Percentiles rank a stretch among this genome's conserved stretches.
Conservation (phyloP, 345 rosid genomes). For the Ceriops decandra region DNA sequence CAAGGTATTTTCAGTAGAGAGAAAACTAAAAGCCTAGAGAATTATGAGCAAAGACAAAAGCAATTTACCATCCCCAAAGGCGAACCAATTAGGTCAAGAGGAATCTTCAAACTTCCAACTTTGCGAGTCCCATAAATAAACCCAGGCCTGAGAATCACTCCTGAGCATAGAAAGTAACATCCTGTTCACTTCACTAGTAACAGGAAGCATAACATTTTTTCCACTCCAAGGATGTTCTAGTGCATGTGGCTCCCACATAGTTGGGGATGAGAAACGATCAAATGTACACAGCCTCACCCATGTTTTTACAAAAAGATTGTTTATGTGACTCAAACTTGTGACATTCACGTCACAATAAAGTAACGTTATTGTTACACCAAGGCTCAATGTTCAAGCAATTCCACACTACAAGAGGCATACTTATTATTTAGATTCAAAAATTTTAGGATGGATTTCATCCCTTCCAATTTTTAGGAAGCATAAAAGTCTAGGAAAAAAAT, state of each 20-base stretch:
- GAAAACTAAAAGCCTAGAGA: background rate
- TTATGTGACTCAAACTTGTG: too few relatives aligned
- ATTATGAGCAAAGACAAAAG: constrained; percentile 4
- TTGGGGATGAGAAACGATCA: too few relatives aligned
- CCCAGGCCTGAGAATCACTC: constrained; percentile 90
- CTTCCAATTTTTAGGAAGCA: background rate
- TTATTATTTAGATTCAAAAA: too few relatives aligned
- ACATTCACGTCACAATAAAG: too few relatives aligned
- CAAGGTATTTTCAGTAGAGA: background rate
- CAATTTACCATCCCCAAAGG: constrained; percentile 81
- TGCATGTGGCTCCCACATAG: background rate
- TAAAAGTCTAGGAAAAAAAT: background rate
- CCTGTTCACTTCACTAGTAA: too few relatives aligned
- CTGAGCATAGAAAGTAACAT: constrained; percentile 34
- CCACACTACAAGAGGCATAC: too few relatives aligned
- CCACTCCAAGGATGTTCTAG: too few relatives aligned
- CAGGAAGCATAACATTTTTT: too few relatives aligned
- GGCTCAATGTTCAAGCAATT: too few relatives aligned
- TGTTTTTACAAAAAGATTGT: too few relatives aligned
- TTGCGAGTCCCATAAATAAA: constrained; percentile 87
- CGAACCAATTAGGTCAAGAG: constrained; percentile 77
- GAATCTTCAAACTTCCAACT: constrained; percentile 74
- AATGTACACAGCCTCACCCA: too few relatives aligned
- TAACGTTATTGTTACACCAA: too few relatives aligned
- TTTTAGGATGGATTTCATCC: background rate